Evolutionary conservation across 768 basidiomycete species (phyloP), one percentile per base, ranked within the genome.

Genomic region (Mycena chlorophos): DNA sequence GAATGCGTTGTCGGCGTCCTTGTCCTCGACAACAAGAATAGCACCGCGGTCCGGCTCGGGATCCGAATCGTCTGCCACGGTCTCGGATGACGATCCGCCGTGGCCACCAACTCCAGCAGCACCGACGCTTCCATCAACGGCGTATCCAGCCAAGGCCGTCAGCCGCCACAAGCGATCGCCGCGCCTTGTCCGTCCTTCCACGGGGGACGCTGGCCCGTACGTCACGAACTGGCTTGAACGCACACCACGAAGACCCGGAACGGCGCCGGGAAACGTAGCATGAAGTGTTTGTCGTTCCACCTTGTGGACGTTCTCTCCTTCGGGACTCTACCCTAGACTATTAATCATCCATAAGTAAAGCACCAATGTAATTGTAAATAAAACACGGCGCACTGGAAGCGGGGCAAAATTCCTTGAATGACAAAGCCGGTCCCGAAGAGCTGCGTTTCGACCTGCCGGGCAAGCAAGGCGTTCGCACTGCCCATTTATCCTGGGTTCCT

Each of bases 191-290:
- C 56, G 56, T 8, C 53, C 51, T 5, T 56, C 55, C n/a, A 55
- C 53, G 1, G 56, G 60, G 8, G 54, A 62, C 34, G 55, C 43
- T n/a, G 19, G 38, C 0, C 50, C 38, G 6, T 47, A 45, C 1
- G 54, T 53, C 22, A 57, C 38, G 45, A 62, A 58, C 17, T 62
- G 60, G 60, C 54, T 62, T 2, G 60, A 62, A 30, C 56, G 60
- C 10, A 62, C 60, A 3, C 60, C 60, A 3, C 38, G 60, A n/a
- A 38, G 43, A 31, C 45, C 45, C 13, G 45, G 26, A 6, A 46
- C 45, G 45, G 45, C 45, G 6, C 45, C 45, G n/a, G 45, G 45
- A 46, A n/a, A 46, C 22, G 45, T 42, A 6, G 40, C n/a, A n/a
- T n/a, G n/a, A n/a, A n/a, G n/a, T n/a, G n/a, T n/a, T n/a, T n/a